Evolutionary conservation across 2,329 filamentous ascomycete genomes (phyloP).

Genomic region (Botrytis cinerea): DNA sequence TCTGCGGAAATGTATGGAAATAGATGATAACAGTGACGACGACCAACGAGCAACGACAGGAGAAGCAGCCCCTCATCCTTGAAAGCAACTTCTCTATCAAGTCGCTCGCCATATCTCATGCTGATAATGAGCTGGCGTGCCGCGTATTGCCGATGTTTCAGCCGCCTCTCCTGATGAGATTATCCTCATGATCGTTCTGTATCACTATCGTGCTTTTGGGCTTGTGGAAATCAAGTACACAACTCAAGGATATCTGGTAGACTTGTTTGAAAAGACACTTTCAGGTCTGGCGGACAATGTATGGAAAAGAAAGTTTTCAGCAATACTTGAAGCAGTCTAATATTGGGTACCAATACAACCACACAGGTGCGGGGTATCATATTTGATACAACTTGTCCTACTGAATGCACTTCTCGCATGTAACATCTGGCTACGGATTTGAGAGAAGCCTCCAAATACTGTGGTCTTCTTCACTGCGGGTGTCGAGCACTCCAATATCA

Average conservation of each 20-base stretch:
- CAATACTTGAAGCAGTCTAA: neutral
- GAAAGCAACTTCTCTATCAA: neutral
- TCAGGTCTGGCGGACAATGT: neutral
- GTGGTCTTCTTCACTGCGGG: neutral
- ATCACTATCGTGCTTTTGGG: constrained; percentile 2
- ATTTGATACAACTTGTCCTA: constrained; percentile 8
- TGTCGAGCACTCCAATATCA: neutral
- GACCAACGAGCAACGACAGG: neutral
- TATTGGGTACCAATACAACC: constrained; percentile 9
- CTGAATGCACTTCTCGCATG: neutral
- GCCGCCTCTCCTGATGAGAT: neutral
- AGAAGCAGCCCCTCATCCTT: neutral
- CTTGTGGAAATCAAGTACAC: neutral
- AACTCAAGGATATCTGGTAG: neutral
- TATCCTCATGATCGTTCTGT: constrained; percentile 23
- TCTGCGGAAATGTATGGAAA: neutral
- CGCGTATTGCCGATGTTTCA: constrained; percentile 17
- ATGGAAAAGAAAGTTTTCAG: neutral
- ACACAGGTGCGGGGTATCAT: constrained; percentile 12
- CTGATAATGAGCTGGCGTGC: neutral
- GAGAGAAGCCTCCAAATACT: constrained; percentile 1
- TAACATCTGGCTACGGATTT: neutral
- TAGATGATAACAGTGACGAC: neutral
- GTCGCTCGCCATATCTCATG: neutral
- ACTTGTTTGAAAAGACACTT: neutral